Base-by-base conservation (phyloP, 2,329 filamentous ascomycete species). In the Colletotrichum melonis region DNA sequence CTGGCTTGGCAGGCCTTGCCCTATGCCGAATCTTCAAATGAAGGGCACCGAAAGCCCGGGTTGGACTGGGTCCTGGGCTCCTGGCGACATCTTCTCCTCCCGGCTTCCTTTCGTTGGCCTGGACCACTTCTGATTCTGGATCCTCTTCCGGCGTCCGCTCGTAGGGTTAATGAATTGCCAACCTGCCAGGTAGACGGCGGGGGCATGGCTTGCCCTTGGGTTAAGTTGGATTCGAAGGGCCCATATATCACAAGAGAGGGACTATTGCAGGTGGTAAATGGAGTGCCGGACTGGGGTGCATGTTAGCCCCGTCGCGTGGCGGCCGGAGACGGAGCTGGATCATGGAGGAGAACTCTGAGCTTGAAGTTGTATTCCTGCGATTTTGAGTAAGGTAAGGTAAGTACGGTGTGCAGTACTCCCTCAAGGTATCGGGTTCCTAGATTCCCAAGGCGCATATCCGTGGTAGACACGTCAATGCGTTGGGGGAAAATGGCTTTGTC, bases 221-320 rank as follows among this genome's bases (percentile, higher is more conserved):
- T 57, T 35, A 64, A 69, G 63, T 32, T 38, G 24, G 32, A 38
- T 55, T 55, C 30, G 46, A 54, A 26, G 63, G 24, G 42, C 56
- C 62, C 63, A 32, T 56, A 42, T 28, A 54, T 42, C n/a, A 30
- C 46, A 70, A 63, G 19, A 59, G 54, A 66, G 42, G 65, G 42
- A 30, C 67, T 28, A 38, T 35, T 30, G 46, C 35, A 38, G 59
- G 7, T 30, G 32, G 28, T 28, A 19, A 24, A 54, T 7, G 63
- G 62, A 67, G 56, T 70, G 68, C 68, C 63, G 68, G 63, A 46
- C 68, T 60, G 68, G 68, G 63, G 63, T 70, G 46, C 68, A 60
- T 42, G 32, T 46, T 55, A 57, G n/a, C 28, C 52, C 49, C 16
- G n/a, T 56, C 49, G 19, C 11, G 55, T 42, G 52, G 49, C 19